A percentile compares a stretch with the other conserved stretches of the same genome.
Evolutionary conservation across 345 rosid genomes (phyloP).

Genomic region (Durio zibethinus): DNA sequence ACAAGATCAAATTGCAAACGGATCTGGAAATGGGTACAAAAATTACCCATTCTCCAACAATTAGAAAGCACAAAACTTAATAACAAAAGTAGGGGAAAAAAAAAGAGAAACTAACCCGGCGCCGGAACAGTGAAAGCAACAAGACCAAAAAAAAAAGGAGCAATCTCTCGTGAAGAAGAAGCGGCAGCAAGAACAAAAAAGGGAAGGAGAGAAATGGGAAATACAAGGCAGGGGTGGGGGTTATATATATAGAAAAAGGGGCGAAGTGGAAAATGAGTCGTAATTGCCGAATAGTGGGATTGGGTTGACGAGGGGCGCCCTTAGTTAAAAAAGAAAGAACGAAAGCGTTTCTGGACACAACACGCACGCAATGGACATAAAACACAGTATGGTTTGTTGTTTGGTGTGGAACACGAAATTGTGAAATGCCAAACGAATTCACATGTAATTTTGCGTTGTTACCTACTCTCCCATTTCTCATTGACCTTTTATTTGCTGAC

Average conservation of each 20-base stretch:
- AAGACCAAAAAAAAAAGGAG: neutral
- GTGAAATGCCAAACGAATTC: neutral
- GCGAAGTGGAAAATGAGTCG: neutral
- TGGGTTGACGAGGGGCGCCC: constrained; percentile 9
- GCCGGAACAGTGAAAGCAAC: constrained; percentile 12
- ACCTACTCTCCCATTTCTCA: neutral
- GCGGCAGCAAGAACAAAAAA: neutral
- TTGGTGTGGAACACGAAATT: neutral
- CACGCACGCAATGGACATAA: neutral
- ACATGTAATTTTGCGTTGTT: neutral
- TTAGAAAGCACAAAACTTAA: neutral
- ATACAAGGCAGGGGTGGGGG: constrained; percentile 2
- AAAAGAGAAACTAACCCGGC: constrained; percentile 24
- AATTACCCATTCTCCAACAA: neutral
- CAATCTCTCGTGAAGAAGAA: neutral
- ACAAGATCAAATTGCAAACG: neutral
- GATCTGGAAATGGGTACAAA: neutral
- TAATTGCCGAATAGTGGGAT: neutral
- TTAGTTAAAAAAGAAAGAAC: too few relatives aligned
- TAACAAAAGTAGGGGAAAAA: neutral
- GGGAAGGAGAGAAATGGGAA: neutral
- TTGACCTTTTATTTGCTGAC: neutral
- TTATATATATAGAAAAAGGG: constrained; percentile 28
- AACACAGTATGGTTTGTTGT: neutral
- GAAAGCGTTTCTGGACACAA: neutral